Base-by-base conservation (phyloP, 176 grass and related monocot genomes). In the Carex parvula region DNA sequence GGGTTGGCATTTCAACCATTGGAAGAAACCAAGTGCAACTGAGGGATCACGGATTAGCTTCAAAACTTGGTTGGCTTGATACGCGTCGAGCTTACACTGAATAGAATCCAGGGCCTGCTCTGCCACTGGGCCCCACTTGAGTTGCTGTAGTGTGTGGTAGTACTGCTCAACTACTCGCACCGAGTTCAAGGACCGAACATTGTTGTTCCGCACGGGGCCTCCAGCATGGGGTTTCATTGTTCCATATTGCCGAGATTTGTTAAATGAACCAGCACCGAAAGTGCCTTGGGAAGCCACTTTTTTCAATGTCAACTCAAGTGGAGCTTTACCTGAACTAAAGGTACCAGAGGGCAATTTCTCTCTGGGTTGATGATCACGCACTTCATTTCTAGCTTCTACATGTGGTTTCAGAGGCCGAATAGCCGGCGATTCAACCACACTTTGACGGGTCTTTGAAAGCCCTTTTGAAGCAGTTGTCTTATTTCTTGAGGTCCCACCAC, bases 31-130 rank as follows among this genome's bases (percentile, higher is more conserved):
- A 65, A 88, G 91, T 29, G 96, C 93, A 2, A 89, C 75, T 21
- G 81, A 89, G 60, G 88, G 91, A 46, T 98, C 93, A 86, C 84
- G 89, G 33, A 98, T 84, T 76, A 95, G 85, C 88, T 98, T 98
- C 22, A 98, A 84, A 10, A 98, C 96, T 83, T 98, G 96, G 87
- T 98, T 98, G 41, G 93, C 93, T 81, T 98, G 93, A 64, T 90
- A 98, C 0, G 83, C 84, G 35, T 95, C 91, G 54, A 98, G 83
- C 81, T 90, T 98, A 88, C 86, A 93, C 75, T 81, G 89, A 14
- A 98, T 86, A 86, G 79, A 85, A 83, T 93, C 87, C 26, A 98
- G 88, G 80, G 92, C 88, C 78, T 82, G 74, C 81, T 98, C 91
- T 4, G 85, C 90, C 83, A 86, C 88, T 55, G 92, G 89, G 81